phyloP scores from a whole-genome alignment of 768 basidiomycete genomes.

The Tylopilus subfusipes region DNA sequence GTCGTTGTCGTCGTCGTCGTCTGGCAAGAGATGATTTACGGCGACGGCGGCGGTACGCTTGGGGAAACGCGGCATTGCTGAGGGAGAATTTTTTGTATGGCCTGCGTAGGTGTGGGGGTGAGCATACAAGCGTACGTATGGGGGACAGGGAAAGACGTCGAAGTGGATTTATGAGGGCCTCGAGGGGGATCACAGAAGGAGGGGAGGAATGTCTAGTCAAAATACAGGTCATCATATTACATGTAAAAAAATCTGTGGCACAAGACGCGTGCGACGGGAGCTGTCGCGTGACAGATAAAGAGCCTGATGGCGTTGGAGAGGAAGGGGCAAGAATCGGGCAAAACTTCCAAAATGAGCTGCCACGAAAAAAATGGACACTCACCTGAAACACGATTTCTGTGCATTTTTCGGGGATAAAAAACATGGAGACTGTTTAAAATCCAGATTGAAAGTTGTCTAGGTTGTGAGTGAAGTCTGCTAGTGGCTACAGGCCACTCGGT shows the following conservation, averaged over 20 bases:
- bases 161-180: slow-evolving; percentile 26
- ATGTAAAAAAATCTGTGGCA: slow-evolving; percentile 37
- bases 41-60: slow-evolving; percentile 59
- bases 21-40: slow-evolving; percentile 34
- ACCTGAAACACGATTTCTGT: slow-evolving; percentile 36
- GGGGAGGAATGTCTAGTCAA: slow-evolving; percentile 5
- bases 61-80: slow-evolving; percentile 66
- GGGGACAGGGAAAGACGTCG: slow-evolving; percentile 21
- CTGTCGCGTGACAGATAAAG: slow-evolving; percentile 37
- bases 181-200: slow-evolving; percentile 23
- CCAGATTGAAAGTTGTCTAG: slow-evolving; percentile 34
- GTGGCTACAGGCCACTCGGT: slow-evolving; percentile 31
- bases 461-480: slow-evolving; percentile 8
- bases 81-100: slow-evolving; percentile 48
- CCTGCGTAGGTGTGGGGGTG: slow-evolving; percentile 28
- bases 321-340: slow-evolving; percentile 15
- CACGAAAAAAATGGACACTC: slow-evolving; percentile 21
- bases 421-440: slow-evolving; percentile 34
- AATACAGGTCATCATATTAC: slow-evolving; percentile 33
- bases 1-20: slow-evolving; percentile 80
- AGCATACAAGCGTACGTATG: slow-evolving; percentile 25
- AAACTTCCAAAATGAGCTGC: slow-evolving; percentile 24
- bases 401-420: slow-evolving; percentile 35
- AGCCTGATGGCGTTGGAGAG: slow-evolving; percentile 24
- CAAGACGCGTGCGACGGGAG: slow-evolving; percentile 27